phyloP scores from a whole-genome alignment of 2,329 filamentous ascomycete genomes.

The Chrysoporthe deuterocubensis region DNA sequence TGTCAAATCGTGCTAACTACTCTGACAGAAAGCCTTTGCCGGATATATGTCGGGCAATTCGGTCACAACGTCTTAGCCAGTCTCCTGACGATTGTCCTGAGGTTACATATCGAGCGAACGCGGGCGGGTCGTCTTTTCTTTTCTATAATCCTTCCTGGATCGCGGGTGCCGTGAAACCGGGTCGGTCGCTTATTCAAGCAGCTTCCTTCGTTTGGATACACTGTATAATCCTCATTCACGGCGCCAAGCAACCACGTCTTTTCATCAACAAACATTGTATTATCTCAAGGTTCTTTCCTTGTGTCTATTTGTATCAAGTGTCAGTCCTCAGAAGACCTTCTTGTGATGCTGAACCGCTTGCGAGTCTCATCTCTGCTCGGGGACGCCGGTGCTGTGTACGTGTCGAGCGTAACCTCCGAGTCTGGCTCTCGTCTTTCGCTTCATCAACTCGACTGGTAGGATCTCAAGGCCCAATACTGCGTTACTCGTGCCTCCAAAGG shows the following conservation, averaged over 20 bases:
- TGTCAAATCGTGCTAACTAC: not conserved
- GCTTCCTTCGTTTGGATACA: not conserved
- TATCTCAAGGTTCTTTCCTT: not conserved
- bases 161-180: not conserved
- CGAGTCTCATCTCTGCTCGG: not conserved
- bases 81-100: not conserved
- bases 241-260: not conserved
- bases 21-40: slow-evolving; percentile 28
- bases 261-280: not conserved
- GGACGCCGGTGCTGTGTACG: not conserved
- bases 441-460: not conserved
- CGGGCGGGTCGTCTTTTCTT: not conserved
- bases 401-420: not conserved
- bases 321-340: not conserved
- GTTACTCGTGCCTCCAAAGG: not conserved
- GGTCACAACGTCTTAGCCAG: slow-evolving; percentile 5
- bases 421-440: not conserved
- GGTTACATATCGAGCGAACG: not conserved
- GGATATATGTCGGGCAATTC: slow-evolving; percentile 28
- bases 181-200: not conserved
- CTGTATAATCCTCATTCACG: not conserved
- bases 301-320: not conserved
- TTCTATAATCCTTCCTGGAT: not conserved
- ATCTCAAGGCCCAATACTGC: not conserved
- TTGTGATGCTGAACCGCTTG: not conserved